A percentile compares a stretch with the other conserved stretches of the same genome.
phyloP scores from a whole-genome alignment of 1,284 basidiomycete species.

The Marasmius fiardii region DNA sequence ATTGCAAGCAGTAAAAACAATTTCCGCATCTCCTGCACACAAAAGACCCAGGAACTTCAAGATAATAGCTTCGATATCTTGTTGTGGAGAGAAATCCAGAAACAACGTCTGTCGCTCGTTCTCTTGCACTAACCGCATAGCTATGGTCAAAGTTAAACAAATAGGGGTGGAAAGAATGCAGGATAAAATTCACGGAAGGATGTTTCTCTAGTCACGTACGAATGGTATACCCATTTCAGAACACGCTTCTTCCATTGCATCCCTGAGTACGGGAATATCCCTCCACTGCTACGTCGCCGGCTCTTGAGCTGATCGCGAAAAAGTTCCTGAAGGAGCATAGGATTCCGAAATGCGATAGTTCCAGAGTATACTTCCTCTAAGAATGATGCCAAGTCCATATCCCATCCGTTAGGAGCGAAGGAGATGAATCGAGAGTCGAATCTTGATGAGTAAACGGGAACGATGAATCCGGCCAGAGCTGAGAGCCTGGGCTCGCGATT shows the following conservation, averaged over 20 bases:
- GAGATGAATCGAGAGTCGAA: background rate
- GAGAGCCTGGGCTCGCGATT: background rate
- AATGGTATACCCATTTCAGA: background rate
- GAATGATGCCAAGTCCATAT: background rate
- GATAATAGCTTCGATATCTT: conserved; percentile 22
- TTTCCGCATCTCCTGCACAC: conserved; percentile 19
- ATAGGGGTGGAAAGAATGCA: background rate
- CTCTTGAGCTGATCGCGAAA: conserved; percentile 1
- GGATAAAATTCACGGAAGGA: background rate
- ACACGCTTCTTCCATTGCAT: background rate
- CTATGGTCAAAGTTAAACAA: background rate
- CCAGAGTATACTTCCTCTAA: background rate
- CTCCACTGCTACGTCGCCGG: too few relatives aligned
- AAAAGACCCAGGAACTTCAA: conserved; percentile 24
- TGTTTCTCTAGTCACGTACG: background rate
- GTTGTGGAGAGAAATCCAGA: conserved; percentile 24
- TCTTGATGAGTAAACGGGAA: background rate
- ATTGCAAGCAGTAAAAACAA: conserved; percentile 34
- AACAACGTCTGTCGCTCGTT: conserved; percentile 3
- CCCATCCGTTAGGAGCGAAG: background rate
- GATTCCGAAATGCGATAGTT: conserved; percentile 1
- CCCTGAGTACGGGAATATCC: background rate
- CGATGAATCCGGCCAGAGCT: background rate
- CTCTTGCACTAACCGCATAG: background rate
- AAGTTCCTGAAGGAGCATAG: background rate